Conservation (phyloP, 2,329 filamentous ascomycete species). For the Trichoderma afroharzianum region DNA sequence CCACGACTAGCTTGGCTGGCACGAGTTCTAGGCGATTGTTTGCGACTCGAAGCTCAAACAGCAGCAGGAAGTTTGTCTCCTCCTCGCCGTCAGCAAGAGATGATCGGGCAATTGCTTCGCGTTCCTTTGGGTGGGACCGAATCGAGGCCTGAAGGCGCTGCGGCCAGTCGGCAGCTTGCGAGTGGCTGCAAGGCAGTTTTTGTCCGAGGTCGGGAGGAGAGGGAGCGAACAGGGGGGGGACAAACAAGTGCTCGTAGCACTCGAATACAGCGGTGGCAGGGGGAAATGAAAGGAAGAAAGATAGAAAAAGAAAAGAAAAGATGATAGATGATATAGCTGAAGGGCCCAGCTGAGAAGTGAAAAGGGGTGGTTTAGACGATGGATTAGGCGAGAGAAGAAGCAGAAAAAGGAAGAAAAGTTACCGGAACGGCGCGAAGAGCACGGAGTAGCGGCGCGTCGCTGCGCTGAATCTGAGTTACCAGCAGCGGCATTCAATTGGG, state of each 20-base stretch:
- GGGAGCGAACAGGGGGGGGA: neutral
- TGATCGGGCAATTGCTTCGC: slow-evolving; percentile 1
- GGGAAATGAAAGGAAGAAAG: neutral
- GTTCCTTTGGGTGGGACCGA: slow-evolving; percentile 1
- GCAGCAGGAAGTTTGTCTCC: neutral
- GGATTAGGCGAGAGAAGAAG: neutral
- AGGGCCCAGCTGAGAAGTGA: neutral
- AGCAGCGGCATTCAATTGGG: neutral
- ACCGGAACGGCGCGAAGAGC: neutral
- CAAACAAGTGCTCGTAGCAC: neutral
- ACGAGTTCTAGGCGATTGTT: neutral
- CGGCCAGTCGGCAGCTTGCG: slow-evolving; percentile 12
- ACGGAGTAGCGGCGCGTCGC: neutral
- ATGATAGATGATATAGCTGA: neutral
- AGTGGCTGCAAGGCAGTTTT: slow-evolving; percentile 9
- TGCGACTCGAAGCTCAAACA: neutral
- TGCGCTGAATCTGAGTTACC: neutral
- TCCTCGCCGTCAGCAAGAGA: slow-evolving; percentile 6
- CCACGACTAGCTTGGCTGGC: slow-evolving; percentile 8
- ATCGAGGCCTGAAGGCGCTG: neutral
- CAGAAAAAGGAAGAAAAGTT: neutral
- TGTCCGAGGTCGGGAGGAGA: slow-evolving; percentile 13
- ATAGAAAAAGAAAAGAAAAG: neutral
- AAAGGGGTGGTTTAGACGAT: neutral
- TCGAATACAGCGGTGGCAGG: neutral